phyloP scores from a whole-genome alignment of 805 yeast genomes.

The Ogataea paraovalis region DNA sequence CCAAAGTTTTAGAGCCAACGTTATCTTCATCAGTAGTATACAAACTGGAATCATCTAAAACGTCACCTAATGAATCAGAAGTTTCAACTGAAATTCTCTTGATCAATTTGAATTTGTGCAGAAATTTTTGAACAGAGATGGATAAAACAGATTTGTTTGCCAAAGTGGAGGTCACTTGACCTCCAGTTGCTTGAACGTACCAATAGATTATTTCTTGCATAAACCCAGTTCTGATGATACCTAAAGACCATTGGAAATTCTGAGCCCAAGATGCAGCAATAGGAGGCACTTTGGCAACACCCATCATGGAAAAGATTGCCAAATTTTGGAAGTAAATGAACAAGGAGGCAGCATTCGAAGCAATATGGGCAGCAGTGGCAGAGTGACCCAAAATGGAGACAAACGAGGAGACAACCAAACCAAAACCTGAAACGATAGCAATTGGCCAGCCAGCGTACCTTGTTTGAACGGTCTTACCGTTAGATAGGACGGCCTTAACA shows the following conservation, averaged over 20 bases:
- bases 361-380: slow-evolving; percentile 92
- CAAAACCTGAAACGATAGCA: slow-evolving; percentile 86
- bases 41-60: slow-evolving; percentile 44
- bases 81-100: slow-evolving; percentile 39
- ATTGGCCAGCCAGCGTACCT: slow-evolving; percentile 93
- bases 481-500: slow-evolving; percentile 79
- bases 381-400: slow-evolving; percentile 86
- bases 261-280: slow-evolving; percentile 98
- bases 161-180: slow-evolving; percentile 72
- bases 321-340: slow-evolving; percentile 92
- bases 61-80: slow-evolving; percentile 40
- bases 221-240: slow-evolving; percentile 70
- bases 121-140: slow-evolving; percentile 72
- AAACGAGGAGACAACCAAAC: slow-evolving; percentile 82
- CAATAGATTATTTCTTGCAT: slow-evolving; percentile 85
- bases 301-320: slow-evolving; percentile 94
- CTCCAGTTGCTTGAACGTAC: slow-evolving; percentile 96
- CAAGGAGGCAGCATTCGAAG: slow-evolving; percentile 90
- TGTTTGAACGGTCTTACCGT: slow-evolving; percentile 93
- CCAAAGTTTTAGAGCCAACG: slow-evolving; percentile 64
- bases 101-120: slow-evolving; percentile 11
- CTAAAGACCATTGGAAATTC: slow-evolving; percentile 95
- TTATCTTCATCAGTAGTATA: slow-evolving; percentile 72
- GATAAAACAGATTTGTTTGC: slow-evolving; percentile 62
- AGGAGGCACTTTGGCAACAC: slow-evolving; percentile 88